phyloP scores from a whole-genome alignment of 192 early-diverging fungal species.

The Podila minutissima region DNA sequence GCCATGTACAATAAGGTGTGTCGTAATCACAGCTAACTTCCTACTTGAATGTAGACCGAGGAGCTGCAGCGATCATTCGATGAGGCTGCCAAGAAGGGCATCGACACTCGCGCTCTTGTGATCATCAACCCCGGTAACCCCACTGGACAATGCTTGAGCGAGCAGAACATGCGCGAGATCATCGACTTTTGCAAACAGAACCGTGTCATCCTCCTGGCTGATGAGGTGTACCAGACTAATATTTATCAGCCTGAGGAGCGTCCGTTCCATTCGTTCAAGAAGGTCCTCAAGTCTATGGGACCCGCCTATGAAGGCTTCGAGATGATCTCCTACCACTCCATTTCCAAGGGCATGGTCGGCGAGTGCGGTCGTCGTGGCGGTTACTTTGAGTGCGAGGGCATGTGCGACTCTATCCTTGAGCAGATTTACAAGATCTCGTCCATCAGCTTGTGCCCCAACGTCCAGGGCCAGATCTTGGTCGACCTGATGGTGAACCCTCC shows the following conservation, averaged over 20 bases:
- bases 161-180: constrained; percentile 90
- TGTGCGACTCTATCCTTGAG: constrained; percentile 78
- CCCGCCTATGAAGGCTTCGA: constrained; percentile 77
- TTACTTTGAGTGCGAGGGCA: constrained; percentile 94
- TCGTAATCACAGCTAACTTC: background rate
- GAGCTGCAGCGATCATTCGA: constrained; percentile 73
- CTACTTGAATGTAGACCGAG: constrained; percentile 16
- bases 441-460: constrained; percentile 93
- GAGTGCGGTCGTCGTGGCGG: constrained; percentile 98
- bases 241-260: constrained; percentile 80
- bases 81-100: constrained; percentile 71
- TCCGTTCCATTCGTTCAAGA: constrained; percentile 98
- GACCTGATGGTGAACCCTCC: constrained; percentile 95
- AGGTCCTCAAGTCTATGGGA: constrained; percentile 85
- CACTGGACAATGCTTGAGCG: constrained; percentile 88
- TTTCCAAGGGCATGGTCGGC: constrained; percentile 98
- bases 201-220: constrained; percentile 87
- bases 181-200: constrained; percentile 89
- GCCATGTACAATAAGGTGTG: background rate
- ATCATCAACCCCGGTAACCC: constrained; percentile 99
- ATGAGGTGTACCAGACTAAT: constrained; percentile 99
- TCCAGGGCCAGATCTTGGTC: constrained; percentile 94
- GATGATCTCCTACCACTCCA: constrained; percentile 95
- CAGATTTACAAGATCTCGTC: constrained; percentile 96
- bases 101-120: constrained; percentile 92